These are phyloP conservation scores for Volvox africanus DNA, from an alignment of 139 green algal species.

Conservation along the genomic window DNA sequence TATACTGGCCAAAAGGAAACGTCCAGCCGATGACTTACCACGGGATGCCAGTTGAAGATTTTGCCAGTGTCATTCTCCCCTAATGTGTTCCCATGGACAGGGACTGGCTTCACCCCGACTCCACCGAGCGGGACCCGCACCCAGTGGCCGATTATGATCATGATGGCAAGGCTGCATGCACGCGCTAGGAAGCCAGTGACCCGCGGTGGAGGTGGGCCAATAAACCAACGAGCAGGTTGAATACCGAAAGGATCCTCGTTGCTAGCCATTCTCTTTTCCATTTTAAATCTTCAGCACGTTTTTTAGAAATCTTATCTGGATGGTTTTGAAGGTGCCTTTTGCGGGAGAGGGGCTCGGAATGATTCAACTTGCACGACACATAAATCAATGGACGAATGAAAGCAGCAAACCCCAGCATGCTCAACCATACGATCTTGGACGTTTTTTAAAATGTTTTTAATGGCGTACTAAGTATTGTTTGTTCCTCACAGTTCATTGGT, in stretches of 20 bases:
- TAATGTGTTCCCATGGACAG: background rate
- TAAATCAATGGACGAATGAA: no score
- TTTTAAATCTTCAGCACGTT: background rate
- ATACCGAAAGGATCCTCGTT: background rate
- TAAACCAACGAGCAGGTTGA: background rate
- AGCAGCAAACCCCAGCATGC: no score
- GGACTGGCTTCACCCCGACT: background rate
- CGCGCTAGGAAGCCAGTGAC: conserved; percentile 5
- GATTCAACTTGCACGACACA: no score
- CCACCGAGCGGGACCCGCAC: conserved; percentile 19
- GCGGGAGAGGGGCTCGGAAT: no score
- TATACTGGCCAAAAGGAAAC: no score
- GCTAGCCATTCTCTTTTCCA: background rate
- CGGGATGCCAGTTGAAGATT: conserved; percentile 88
- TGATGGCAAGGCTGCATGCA: background rate
- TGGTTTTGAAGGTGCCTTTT: background rate
- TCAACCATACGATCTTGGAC: no score
- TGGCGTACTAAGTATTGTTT: no score
- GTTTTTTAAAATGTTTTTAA: no score
- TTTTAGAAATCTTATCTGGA: background rate
- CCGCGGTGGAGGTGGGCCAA: conserved; percentile 35
- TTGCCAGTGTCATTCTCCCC: conserved; percentile 60
- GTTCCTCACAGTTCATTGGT: no score
- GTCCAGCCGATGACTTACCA: conserved; percentile 41
- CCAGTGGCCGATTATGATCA: conserved; percentile 45